Evolutionary conservation across 352 stramenopile genomes (phyloP), one percentile per base, ranked within the genome.

Genomic region (Phytopythium delawarense): DNA sequence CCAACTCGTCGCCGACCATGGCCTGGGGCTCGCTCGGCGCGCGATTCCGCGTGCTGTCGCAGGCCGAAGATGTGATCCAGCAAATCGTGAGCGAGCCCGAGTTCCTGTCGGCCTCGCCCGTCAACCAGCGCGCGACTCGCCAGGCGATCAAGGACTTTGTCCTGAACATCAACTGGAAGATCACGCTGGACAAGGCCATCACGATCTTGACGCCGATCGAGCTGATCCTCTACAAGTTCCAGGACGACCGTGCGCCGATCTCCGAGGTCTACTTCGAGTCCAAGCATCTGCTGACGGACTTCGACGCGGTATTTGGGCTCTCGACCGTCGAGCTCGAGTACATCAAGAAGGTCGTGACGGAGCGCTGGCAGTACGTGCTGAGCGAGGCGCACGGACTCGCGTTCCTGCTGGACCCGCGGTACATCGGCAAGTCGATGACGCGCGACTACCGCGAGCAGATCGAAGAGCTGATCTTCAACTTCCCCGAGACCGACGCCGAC

Each of bases 241-340:
- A 92, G 55, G 84, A 94, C 57, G 83, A 92, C 61, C 84, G 84
- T 42, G 76, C 77, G 21, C 72, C 82, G 1, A 91, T 94, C 53
- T 92, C 82, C 4, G 84, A 94, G 57, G 82, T 94, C 4, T 94
- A 92, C 67, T 91, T 89, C 39, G 82, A 92, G 64, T 88, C 78
- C 2, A 89, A 90, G 62, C 80, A 90, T 53, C 67, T 94, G 59
- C 60, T 89, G 32, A 89, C 79, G 0, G 84, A 91, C 61, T 91
- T 94, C 61, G 82, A 94, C 59, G 72, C 78, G 0, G 79, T 89
- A 7, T 92, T 91, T 66, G 79, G 80, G 7, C 67, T 94, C 3
- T 78, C 79, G 4, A 78, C 77, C 15, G 71, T 83, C 23, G 84
- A 94, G 37, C 66, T 90, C 2, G 82, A 89, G 67, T 92, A 94